Evolutionary conservation across 2,329 filamentous ascomycete species (phyloP), one percentile per base, ranked within the genome.

Genomic region (Stemphylium beticola): DNA sequence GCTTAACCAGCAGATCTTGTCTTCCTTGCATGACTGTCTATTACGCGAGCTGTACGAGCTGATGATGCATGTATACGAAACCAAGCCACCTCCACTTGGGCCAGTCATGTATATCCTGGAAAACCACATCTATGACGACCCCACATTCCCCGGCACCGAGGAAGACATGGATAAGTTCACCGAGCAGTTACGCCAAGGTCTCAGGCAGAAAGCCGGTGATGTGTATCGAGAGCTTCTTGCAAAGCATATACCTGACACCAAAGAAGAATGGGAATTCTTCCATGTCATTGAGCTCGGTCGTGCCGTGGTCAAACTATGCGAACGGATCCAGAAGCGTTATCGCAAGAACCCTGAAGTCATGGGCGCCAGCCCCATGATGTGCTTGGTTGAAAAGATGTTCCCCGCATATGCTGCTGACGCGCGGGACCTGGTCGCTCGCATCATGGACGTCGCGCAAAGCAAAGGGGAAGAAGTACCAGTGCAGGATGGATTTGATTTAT

Each of bases 401-500:
- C 95, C 95, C 1, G 89, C 89, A 57, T 98, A 96, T 72, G 93
- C 96, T 53, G 87, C 91, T 60, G 93, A 99, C 74, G 91, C 92
- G 4, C 85, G 89, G 58, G 92, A 93, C 66, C 86, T 99, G 61
- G 87, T 98, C 37, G 83, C 87, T 62, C 85, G 89, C 50, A 95
- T 98, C 57, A 82, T 98, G 61, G 83, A 89, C 54, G 83, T 88
- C 48, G 86, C 90, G 18, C 84, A 89, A 61, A 83, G 86, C 31
- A 85, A 83, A 47, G 87, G 85, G 12, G 83, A 87, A 50, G 92
- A 96, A 65, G 86, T 98, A 43, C 87, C 90, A 34, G 85, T 98
- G 22, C 86, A 96, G 68, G 95, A 99, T 73, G 95, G 93, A 0
- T 98, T 99, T 73, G 91, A 96, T 64, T 79, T 99, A 15, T 99